Conservation (phyloP, 495 filamentous ascomycete genomes). For the Penicillium simplicissimum region DNA sequence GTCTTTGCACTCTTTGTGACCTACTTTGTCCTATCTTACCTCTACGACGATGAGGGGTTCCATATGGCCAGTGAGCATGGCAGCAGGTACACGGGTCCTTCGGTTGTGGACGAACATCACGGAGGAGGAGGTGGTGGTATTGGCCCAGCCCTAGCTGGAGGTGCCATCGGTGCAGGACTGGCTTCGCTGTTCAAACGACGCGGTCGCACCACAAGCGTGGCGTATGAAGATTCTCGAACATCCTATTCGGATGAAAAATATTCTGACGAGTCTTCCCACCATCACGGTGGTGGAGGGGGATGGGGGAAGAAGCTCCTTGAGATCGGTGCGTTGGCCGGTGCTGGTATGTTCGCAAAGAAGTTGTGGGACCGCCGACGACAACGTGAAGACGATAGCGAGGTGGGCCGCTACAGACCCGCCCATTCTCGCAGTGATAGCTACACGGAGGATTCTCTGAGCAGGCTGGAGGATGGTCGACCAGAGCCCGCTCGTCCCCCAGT, state of each 20-base stretch:
- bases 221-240: conserved; percentile 45
- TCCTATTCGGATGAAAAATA: conserved; percentile 65
- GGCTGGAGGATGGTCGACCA: conserved; percentile 45
- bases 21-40: conserved; percentile 74
- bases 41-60: conserved; percentile 53
- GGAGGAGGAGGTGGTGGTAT: conserved; percentile 29
- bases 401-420: conserved; percentile 47
- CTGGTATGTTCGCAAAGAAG: conserved; percentile 62
- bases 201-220: conserved; percentile 34
- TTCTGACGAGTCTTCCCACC: conserved; percentile 46
- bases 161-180: conserved; percentile 62
- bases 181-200: conserved; percentile 57
- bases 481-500: conserved; percentile 43
- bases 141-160: conserved; percentile 45
- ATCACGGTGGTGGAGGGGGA: conserved; percentile 44
- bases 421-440: conserved; percentile 45
- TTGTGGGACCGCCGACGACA: conserved; percentile 60
- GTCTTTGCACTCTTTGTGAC: conserved; percentile 63
- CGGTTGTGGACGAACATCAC: conserved; percentile 36
- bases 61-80: conserved; percentile 51
- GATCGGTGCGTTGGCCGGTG: conserved; percentile 66
- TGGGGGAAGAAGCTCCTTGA: conserved; percentile 67
- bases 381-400: conserved; percentile 58
- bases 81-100: conserved; percentile 52
- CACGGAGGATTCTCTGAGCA: conserved; percentile 44